Conservation (phyloP, 2,329 filamentous ascomycete species). For the Alternaria angustiovoidea region DNA sequence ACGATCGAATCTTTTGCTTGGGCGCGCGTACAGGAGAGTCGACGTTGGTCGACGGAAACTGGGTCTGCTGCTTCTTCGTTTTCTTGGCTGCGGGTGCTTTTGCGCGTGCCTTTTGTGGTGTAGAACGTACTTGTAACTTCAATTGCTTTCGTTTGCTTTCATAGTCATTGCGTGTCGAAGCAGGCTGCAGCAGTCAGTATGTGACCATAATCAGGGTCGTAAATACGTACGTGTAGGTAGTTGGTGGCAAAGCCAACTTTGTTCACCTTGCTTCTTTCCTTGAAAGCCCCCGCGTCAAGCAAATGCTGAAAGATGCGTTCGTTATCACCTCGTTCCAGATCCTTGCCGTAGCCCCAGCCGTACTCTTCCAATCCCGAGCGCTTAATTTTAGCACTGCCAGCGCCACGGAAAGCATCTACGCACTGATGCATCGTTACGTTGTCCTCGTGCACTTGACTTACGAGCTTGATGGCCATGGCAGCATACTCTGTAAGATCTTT, state of each 20-base stretch:
- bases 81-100: conserved; percentile 35
- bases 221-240: conserved; percentile 71
- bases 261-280: conserved; percentile 73
- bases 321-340: conserved; percentile 76
- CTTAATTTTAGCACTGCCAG: conserved; percentile 66
- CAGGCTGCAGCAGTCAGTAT: conserved; percentile 48
- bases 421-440: conserved; percentile 75
- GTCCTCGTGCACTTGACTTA: conserved; percentile 64
- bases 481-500: conserved; percentile 82
- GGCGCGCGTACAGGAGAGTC: conserved; percentile 67
- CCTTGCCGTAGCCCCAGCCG: conserved; percentile 69
- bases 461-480: conserved; percentile 72
- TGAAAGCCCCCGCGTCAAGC: conserved; percentile 74
- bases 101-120: conserved; percentile 50
- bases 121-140: conserved; percentile 63
- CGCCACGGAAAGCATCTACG: conserved; percentile 83
- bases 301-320: conserved; percentile 85
- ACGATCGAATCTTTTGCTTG: conserved; percentile 45
- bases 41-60: conserved; percentile 71
- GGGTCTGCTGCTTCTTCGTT: conserved; percentile 48
- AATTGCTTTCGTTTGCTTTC: conserved; percentile 46
- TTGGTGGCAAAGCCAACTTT: conserved; percentile 73
- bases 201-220: neutral
- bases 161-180: conserved; percentile 58
- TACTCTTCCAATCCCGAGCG: conserved; percentile 63